A percentile compares a stretch with the other conserved stretches of the same genome.
Conservation (phyloP, 192 early-diverging fungal genomes). For the Mortierella claussenii region DNA sequence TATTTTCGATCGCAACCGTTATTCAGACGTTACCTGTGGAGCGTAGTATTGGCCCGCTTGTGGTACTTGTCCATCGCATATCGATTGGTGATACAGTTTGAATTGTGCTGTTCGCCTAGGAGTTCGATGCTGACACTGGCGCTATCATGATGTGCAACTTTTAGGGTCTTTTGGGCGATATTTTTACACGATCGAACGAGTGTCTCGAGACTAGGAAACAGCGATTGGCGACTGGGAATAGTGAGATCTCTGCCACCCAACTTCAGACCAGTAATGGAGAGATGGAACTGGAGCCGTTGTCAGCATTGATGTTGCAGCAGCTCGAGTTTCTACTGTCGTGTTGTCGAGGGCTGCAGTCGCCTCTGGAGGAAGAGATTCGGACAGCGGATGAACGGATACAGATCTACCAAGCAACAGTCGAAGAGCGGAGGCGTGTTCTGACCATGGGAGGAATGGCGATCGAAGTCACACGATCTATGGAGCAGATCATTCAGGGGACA, state of each 20-base stretch:
- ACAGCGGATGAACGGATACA: slow-evolving; percentile 37
- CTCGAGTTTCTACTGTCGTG: slow-evolving; percentile 62
- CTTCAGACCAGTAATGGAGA: slow-evolving; percentile 5
- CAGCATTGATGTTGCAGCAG: slow-evolving; percentile 52
- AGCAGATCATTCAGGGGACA: slow-evolving; percentile 53
- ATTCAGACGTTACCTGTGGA: slow-evolving; percentile 46
- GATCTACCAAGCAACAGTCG: slow-evolving; percentile 17
- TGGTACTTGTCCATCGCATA: no score
- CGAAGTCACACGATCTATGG: slow-evolving; percentile 53
- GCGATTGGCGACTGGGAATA: slow-evolving; percentile 8
- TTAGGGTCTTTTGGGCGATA: slow-evolving; percentile 42
- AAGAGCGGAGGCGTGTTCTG: slow-evolving; percentile 9
- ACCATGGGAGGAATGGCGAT: slow-evolving; percentile 30
- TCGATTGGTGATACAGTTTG: no score
- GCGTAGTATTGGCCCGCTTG: slow-evolving; percentile 32
- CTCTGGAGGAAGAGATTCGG: slow-evolving; percentile 57
- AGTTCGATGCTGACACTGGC: neutral
- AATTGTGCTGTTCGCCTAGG: neutral
- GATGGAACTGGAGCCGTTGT: slow-evolving; percentile 33
- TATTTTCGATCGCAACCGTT: slow-evolving; percentile 46
- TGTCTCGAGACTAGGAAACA: slow-evolving; percentile 37
- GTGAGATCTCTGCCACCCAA: slow-evolving; percentile 1
- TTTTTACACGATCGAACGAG: slow-evolving; percentile 38
- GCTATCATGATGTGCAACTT: neutral
- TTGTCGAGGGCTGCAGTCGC: slow-evolving; percentile 63